Evolutionary conservation across 345 rosid genomes (phyloP).

Genomic region (Euphorbia tirucalli): DNA sequence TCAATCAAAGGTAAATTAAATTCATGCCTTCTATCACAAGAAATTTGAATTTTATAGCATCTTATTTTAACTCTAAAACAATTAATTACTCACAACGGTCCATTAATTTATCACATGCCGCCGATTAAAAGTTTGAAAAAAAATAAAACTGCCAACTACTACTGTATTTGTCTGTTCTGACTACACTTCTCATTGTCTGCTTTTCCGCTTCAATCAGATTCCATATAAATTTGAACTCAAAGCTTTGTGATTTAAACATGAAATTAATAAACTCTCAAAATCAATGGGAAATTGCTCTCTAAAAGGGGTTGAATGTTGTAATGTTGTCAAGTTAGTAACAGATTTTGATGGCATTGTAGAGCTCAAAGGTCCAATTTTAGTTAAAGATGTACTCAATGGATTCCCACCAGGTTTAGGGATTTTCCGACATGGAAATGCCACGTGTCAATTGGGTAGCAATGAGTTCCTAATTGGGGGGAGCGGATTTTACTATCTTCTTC

Average conservation of each 20-base stretch:
- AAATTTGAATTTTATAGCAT: conserved; percentile 17
- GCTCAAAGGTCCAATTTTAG: conserved; percentile 41
- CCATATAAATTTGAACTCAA: conserved; percentile 1
- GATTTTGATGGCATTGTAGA: conserved; percentile 35
- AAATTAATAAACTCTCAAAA: not conserved
- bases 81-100: conserved; percentile 35
- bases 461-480: conserved; percentile 36
- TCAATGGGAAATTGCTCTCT: conserved; percentile 61
- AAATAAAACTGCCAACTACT: not conserved
- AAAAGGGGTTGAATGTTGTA: conserved; percentile 27
- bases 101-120: conserved; percentile 37
- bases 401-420: conserved; percentile 39
- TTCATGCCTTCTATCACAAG: not conserved
- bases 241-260: too few species aligned
- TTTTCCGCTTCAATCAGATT: conserved; percentile 20
- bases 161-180: conserved; percentile 24
- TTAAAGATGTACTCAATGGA: conserved; percentile 33
- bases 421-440: conserved; percentile 30
- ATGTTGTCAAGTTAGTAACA: conserved; percentile 33
- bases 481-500: conserved; percentile 51
- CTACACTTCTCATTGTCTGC: conserved; percentile 18
- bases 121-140: conserved; percentile 28
- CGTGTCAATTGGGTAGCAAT: conserved; percentile 28
- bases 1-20: not conserved
- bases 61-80: too few species aligned